Evolutionary conservation across 768 basidiomycete species (phyloP), one percentile per base, ranked within the genome.

Genomic region (Tulasnella sp.): DNA sequence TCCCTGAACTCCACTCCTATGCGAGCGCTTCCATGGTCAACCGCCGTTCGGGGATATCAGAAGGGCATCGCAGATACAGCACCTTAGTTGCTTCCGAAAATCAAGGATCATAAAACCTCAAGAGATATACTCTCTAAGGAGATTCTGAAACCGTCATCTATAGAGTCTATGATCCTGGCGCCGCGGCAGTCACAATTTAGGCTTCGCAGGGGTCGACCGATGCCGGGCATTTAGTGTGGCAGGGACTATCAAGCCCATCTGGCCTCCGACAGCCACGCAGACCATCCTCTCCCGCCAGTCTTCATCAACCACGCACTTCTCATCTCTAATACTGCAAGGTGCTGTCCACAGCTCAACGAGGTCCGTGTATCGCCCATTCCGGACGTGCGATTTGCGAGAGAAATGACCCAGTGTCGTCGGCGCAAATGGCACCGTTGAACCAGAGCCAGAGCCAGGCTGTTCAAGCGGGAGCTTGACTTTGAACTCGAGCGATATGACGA

Each of bases 211-310:
- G n/a, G n/a, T n/a, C 15, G 34, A 38, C 34, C 34, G 34, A 44
- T 55, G 41, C 11, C 15, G 34, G 12, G n/a, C 29, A 38, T 55
- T 31, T 29, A 22, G n/a, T 9, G 30, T 29, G 24, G 27, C 21
- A 12, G 41, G 43, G 21, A 21, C 43, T 11, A 44, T 44, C 3
- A 42, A 58, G 11, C 21, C 56, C 1, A 58, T 29, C 30, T 58
- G 56, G 9, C 27, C n/a, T 25, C 43, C 56, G 10, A 46, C 48
- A 4, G 56, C 56, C 8, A 58, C 56, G 45, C 56, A 58, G 8
- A 49, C 56, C 56, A 58, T 58, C 56, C 48, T 31, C 19, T 49
- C 56, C 29, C 46, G 50, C 56, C 56, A 58, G 24, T 21, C 10
- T 19, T 38, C 53, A 10, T 49, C 44, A 11, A 58, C 45, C 22